Base-by-base conservation (phyloP, 257 asterid species). In the Solanum phureja region DNA sequence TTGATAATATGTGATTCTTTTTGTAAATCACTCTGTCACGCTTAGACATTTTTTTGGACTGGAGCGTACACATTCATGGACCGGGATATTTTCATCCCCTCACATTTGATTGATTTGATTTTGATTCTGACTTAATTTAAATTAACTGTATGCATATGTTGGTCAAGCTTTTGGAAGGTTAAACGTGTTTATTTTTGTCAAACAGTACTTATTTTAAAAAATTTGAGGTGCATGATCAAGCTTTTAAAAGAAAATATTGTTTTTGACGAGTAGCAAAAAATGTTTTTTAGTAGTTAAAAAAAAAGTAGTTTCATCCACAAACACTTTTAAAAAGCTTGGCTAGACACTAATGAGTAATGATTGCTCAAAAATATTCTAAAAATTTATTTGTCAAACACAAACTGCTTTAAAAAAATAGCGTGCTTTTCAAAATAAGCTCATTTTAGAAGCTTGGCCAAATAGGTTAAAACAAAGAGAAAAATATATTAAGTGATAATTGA, bases 351-450 rank as follows among this genome's bases (percentile, higher is more conserved):
- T 19, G 24, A 21, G 62, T 52, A 19, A 6, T 56, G 11, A 56
- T 19, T 19, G 11, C 24, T 19, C 11, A 19, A 56, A 56, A 56
- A 3, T 52, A 52, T 18, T 52, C 0, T 58, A 3, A 21, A 7
- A 58, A 21, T 7, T 58, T 58, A 21, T 58, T 58, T 7, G 27
- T 58, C 24, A 58, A 58, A 58, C 5, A 0, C 27, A 0, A 58
- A 7, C 1, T 7, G 1, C 66, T 58, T 19, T 0, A 19, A 58
- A 8, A 3, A 58, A 21, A 0, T 7, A 7, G 1, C 0, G 1
- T 58, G 1, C 10, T 58, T 58, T 58, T 58, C 27, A 21, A 7
- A 58, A 21, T 19, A 58, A 58, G 66, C 0, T 58, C 0, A 58
- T 58, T 58, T 58, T 58, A 58, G 5, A 58, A 58, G 5, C 8